Percentiles rank a stretch among this genome's conserved stretches.
Conservation (phyloP, 2,329 filamentous ascomycete genomes). For the Juglanconis sp. region DNA sequence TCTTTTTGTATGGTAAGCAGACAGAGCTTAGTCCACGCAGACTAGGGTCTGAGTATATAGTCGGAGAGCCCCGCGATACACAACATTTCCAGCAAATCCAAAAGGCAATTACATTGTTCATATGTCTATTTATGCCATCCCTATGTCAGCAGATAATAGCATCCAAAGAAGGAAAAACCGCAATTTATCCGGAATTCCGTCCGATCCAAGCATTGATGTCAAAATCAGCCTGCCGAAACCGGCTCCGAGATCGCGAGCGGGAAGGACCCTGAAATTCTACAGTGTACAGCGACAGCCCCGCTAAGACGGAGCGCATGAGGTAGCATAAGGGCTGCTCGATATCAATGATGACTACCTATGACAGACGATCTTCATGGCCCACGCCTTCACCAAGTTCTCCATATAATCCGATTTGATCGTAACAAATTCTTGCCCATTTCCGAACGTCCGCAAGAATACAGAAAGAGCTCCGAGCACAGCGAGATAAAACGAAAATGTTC, state of each 20-base stretch:
- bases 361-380: neutral
- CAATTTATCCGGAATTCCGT: no score
- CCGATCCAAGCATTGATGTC: neutral
- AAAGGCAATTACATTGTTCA: no score
- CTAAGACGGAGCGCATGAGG: neutral
- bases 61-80: no score
- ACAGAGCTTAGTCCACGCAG: no score
- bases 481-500: slow-evolving; percentile 63
- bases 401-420: neutral
- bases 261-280: neutral
- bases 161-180: no score
- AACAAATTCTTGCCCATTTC: neutral
- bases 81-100: no score
- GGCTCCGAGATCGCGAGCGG: neutral
- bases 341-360: neutral
- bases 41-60: no score
- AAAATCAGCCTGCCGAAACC: neutral
- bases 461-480: neutral
- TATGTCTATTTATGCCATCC: no score
- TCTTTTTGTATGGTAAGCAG: no score
- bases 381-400: neutral
- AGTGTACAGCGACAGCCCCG: neutral
- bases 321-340: neutral
- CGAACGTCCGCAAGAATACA: neutral
- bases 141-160: no score